Conservation (phyloP, 495 filamentous ascomycete species). For the Daldinia concentrica region DNA sequence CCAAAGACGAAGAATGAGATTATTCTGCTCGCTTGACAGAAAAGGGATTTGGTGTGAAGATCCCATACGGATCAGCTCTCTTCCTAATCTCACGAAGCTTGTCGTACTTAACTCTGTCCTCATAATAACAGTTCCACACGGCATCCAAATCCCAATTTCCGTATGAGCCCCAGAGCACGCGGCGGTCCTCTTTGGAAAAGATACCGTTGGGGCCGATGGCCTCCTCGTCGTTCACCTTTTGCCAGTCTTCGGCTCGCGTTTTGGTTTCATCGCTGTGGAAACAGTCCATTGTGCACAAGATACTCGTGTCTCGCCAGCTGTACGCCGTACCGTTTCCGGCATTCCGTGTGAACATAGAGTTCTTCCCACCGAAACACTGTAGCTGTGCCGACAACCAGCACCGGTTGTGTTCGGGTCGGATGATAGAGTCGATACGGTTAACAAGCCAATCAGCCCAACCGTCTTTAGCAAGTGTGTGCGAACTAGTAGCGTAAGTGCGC, state of each 20-base stretch:
- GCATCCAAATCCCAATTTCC: slow-evolving; percentile 49
- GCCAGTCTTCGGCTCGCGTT: slow-evolving; percentile 50
- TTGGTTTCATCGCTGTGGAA: slow-evolving; percentile 46
- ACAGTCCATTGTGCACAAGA: slow-evolving; percentile 48
- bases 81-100: slow-evolving; percentile 49
- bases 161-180: slow-evolving; percentile 53
- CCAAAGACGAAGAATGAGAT: background rate
- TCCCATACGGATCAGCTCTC: slow-evolving; percentile 48
- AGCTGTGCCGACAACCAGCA: slow-evolving; percentile 52
- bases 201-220: slow-evolving; percentile 46
- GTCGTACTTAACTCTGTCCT: slow-evolving; percentile 51
- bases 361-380: slow-evolving; percentile 51
- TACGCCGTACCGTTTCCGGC: slow-evolving; percentile 51
- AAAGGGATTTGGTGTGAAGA: slow-evolving; percentile 52
- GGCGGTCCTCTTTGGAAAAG: slow-evolving; percentile 51
- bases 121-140: slow-evolving; percentile 50
- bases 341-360: slow-evolving; percentile 52
- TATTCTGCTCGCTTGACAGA: slow-evolving; percentile 45
- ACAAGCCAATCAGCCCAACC: slow-evolving; percentile 50
- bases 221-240: slow-evolving; percentile 49
- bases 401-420: slow-evolving; percentile 44
- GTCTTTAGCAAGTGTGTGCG: slow-evolving; percentile 46
- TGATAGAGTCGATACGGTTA: slow-evolving; percentile 47
- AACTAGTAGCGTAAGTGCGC: slow-evolving; percentile 50
- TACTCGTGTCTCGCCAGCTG: slow-evolving; percentile 54